Base-by-base conservation (phyloP, 163 green algal species). In the Scenedesmus sp. region DNA sequence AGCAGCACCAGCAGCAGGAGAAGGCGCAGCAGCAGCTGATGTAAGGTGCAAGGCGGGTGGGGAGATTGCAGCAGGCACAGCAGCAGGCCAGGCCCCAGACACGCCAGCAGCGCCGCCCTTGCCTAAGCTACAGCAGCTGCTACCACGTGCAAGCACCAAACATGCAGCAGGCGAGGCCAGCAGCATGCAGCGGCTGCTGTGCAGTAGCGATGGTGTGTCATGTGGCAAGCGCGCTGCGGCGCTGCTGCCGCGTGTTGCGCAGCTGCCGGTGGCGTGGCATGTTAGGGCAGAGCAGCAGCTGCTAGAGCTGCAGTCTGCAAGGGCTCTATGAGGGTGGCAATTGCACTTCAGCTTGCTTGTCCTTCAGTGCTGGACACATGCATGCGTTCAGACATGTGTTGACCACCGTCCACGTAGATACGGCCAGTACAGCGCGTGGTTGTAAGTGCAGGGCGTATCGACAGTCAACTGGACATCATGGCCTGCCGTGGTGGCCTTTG, bases 221-320 rank as follows among this genome's bases (percentile, higher is more conserved):
- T 88, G 79, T 56, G 77, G 88, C 34, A 82, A 57, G 81, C 79
- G 79, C 4, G 88, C 88, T 0, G 79, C 62, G 3, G 88, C 62
- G 52, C 79, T 92, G 79, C 79, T 92, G 88, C 79, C 82, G 23
- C 60, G 52, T 10, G 46, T 92, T n/a, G 62, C 13, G 16, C 34
- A 60, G 12, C 12, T 34, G 81, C 55, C 52, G 23, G 10, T 20
- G 26, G 88, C 64, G n/a, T 92, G 88, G 88, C 79, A 92, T 66
- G 79, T 20, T 2, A 88, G 55, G 10, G 88, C 88, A n/a, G 55
- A 73, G 57, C 74, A 81, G 88, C 88, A 84, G 62, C 79, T 92
- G 26, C 9, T 86, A 23, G 23, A 77, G 87, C 34, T 85, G 73
- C 46, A 85, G 77, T 57, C 77, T 57, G 77, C 46, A 57, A 59